Evolutionary conservation across 495 filamentous ascomycete species (phyloP), one percentile per base, ranked within the genome.

Genomic region (Bombardia bombarda): DNA sequence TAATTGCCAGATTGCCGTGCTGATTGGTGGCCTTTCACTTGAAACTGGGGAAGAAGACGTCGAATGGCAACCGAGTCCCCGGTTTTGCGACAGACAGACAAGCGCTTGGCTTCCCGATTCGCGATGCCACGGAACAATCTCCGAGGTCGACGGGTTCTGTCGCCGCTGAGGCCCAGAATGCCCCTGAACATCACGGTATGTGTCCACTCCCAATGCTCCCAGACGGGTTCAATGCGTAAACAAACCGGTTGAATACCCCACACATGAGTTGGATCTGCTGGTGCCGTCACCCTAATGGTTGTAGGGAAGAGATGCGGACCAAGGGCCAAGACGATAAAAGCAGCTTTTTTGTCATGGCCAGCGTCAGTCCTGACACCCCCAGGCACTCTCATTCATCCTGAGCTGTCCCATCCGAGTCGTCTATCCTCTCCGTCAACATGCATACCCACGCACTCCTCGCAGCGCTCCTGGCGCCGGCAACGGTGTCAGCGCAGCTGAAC

Each of bases 401-500:
- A 14, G 30, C 24, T 30, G 24, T 31, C 2, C 7, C 33, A 26
- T n/a, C 16, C 26, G 32, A 18, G 25, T 28, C 39, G 28, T 22
- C 18, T 4, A 37, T 40, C 35, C 31, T 33, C 19, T 10, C 30
- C 17, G 17, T 10, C 50, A 54, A 16, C 14, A 61, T 61, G 58
- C 53, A 47, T 17, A 32, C 48, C 51, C 43, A 51, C 21, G 35
- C 46, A 16, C 6, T 52, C 30, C 36, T 59, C n/a, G 37, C 48
- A 9, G 50, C 54, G 42, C 43, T 61, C 7, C 48, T 63, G 14
- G 64, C 55, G 32, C 52, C 61, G 0, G 40, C 58, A 19, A 47
- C 51, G 26, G 57, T 60, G 22, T 52, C 53, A 23, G 51, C 61
- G 7, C 62, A 65, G 42, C 61, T 80, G 14, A 53, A 82, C 42